phyloP scores from a whole-genome alignment of 345 rosid genomes.

The Brassica carinata region DNA sequence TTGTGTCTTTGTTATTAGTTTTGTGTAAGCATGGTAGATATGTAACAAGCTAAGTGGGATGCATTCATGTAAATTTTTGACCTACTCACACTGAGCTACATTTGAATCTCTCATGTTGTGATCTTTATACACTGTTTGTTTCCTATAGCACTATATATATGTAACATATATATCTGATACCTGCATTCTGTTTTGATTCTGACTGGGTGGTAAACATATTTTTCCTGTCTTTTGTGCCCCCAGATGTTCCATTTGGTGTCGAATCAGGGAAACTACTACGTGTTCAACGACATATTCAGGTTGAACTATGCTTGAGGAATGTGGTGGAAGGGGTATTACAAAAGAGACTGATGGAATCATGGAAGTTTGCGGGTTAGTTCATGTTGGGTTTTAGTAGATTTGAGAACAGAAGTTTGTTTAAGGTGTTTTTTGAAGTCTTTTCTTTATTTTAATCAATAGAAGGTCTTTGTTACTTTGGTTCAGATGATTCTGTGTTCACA shows the following conservation, averaged over 20 bases:
- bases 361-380: background rate
- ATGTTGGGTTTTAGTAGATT: constrained; percentile 14
- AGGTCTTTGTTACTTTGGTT: constrained; percentile 27
- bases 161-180: background rate
- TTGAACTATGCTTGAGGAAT: constrained; percentile 80
- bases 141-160: too few relatives aligned
- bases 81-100: background rate
- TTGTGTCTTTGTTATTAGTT: background rate
- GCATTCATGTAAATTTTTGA: background rate
- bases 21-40: constrained; percentile 3
- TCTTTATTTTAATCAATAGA: constrained; percentile 8
- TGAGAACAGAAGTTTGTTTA: background rate
- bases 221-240: background rate
- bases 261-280: constrained; percentile 86
- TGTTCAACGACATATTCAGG: constrained; percentile 93
- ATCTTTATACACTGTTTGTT: background rate
- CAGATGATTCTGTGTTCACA: constrained; percentile 19
- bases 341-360: background rate
- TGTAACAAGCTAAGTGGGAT: background rate
- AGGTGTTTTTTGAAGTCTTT: constrained; percentile 7
- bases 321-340: background rate
- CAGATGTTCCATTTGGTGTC: constrained; percentile 99
- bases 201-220: too few relatives aligned
- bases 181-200: background rate
- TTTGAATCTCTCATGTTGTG: background rate